Conservation (phyloP, 345 rosid genomes). For the Syzygium jambos region DNA sequence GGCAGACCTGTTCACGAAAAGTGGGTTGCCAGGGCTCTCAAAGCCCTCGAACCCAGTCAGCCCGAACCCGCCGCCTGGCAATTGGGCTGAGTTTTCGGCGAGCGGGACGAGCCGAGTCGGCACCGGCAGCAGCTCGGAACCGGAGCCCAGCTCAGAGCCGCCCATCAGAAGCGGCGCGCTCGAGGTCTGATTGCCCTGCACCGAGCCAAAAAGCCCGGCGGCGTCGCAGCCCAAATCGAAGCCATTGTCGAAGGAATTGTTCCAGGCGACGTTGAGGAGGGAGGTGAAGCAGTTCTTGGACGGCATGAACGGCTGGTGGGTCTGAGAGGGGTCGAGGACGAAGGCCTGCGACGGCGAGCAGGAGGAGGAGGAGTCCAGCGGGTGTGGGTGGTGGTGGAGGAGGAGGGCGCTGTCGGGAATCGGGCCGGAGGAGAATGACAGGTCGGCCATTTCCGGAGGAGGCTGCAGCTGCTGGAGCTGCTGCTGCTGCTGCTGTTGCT, state of each 20-base stretch:
- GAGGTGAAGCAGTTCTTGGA: conserved; percentile 16
- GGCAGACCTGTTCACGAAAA: background rate
- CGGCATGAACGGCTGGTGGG: conserved; percentile 31
- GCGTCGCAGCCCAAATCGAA: conserved; percentile 52
- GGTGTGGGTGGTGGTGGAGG: background rate
- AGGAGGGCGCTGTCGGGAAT: background rate
- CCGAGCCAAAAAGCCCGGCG: conserved; percentile 28
- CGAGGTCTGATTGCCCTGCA: conserved; percentile 25
- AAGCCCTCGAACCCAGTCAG: conserved; percentile 40
- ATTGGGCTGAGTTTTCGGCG: conserved; percentile 17
- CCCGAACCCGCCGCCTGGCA: conserved; percentile 4
- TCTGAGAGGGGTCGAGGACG: conserved; percentile 38
- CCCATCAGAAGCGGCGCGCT: conserved; percentile 23
- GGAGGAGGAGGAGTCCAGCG: background rate
- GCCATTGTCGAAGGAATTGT: conserved; percentile 48
- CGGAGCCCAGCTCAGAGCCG: conserved; percentile 28
- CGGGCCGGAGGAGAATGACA: background rate
- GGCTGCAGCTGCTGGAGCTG: background rate
- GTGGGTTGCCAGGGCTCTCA: conserved; percentile 25
- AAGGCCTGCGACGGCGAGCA: conserved; percentile 62
- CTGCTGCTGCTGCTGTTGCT: background rate
- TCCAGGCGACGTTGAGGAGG: conserved; percentile 17
- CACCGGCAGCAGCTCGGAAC: conserved; percentile 22
- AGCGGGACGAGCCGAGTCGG: conserved; percentile 19
- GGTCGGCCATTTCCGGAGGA: background rate